These are phyloP conservation scores for Biscogniauxia mediterranea DNA, from an alignment of 2,329 filamentous ascomycete genomes.

Conservation along the genomic window DNA sequence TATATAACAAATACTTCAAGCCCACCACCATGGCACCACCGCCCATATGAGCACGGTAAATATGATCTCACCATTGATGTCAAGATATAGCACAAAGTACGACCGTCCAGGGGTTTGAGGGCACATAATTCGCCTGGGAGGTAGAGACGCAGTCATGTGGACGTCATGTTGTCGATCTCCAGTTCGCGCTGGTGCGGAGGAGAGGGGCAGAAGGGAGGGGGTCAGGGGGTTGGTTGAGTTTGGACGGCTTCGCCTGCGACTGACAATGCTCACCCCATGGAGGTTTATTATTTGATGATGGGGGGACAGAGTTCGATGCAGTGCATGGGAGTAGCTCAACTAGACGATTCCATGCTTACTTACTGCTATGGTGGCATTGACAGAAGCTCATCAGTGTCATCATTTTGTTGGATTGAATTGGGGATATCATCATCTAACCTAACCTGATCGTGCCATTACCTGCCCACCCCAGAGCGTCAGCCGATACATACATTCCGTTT, in stretches of 20 bases:
- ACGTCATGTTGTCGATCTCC: slow-evolving; percentile 18
- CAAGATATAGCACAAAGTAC: slow-evolving; percentile 4
- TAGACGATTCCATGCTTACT: too few relatives aligned
- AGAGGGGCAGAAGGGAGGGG: slow-evolving; percentile 2
- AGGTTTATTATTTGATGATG: background rate
- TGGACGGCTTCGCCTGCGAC: background rate
- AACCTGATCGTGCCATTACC: too few relatives aligned
- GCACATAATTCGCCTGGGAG: slow-evolving; percentile 11
- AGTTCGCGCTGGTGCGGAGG: slow-evolving; percentile 11
- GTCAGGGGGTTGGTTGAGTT: background rate
- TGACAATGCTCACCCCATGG: background rate
- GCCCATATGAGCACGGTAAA: background rate
- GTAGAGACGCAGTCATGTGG: slow-evolving; percentile 12
- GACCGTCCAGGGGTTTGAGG: background rate
- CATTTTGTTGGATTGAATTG: too few relatives aligned
- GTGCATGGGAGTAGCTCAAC: background rate
- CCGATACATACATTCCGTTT: too few relatives aligned
- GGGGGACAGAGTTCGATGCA: background rate
- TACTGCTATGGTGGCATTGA: too few relatives aligned
- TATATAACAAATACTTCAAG: slow-evolving; percentile 10
- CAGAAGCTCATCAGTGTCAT: too few relatives aligned
- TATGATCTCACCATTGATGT: slow-evolving; percentile 23
- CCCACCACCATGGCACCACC: background rate
- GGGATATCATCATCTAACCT: too few relatives aligned
- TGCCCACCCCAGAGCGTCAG: too few relatives aligned